Evolutionary conservation across 2,329 filamentous ascomycete species (phyloP).

Genomic region (Alternaria arbusti): DNA sequence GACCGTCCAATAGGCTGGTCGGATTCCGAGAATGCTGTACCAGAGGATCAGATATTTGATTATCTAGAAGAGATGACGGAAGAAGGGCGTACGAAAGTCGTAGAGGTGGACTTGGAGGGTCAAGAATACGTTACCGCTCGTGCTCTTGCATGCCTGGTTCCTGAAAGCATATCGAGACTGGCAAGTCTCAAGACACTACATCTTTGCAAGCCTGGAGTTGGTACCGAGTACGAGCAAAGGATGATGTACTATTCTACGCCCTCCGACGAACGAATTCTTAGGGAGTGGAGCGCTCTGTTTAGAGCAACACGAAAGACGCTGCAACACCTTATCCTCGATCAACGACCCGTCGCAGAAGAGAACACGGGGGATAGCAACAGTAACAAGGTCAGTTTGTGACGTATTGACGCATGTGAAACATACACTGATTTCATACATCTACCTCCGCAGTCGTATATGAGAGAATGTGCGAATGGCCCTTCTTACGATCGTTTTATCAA

Average conservation of each 20-base stretch:
- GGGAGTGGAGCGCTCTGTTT: background rate
- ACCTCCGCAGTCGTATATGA: background rate
- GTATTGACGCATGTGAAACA: background rate
- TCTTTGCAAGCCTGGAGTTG: background rate
- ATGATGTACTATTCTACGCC: background rate
- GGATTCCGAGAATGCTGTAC: background rate
- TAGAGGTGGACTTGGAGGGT: background rate
- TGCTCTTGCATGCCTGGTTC: background rate
- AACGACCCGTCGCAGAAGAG: background rate
- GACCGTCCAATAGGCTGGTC: background rate
- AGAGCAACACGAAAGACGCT: background rate
- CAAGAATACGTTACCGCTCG: background rate
- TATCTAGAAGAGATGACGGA: background rate
- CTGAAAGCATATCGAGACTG: background rate
- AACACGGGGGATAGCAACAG: background rate
- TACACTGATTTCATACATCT: background rate
- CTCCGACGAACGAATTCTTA: background rate
- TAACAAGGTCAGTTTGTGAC: background rate
- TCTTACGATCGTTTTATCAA: background rate
- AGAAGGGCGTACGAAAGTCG: background rate
- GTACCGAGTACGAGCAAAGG: background rate
- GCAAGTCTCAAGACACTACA: background rate
- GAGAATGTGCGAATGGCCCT: background rate
- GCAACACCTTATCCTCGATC: background rate
- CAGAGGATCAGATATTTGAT: background rate